Base-by-base conservation (phyloP, 1,139 yeast genomes). In the Yamadazyma kanchanaburiensis region DNA sequence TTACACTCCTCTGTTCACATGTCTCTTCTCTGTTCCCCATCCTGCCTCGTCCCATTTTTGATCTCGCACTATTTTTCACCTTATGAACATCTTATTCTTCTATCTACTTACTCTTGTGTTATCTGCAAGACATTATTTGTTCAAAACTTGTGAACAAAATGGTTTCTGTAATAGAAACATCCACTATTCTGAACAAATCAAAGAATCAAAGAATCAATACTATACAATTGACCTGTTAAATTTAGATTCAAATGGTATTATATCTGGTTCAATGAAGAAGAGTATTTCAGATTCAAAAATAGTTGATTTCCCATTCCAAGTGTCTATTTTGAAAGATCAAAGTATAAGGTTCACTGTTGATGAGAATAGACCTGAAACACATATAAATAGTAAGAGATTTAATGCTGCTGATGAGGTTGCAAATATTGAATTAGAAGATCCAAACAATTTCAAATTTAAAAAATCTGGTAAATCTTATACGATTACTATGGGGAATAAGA, bases 131-230 rank as follows among this genome's bases (percentile, higher is more conserved):
- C 74, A 73, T 9, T 77, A 80, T 46, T 58, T 88, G 35, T 85
- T 89, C 64, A 85, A 86, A 55, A 76, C 72, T 11, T 91, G 98
- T 58, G 77, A 67, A 8, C 80, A 84, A 45, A 74, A 89, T 13
- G 94, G 96, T 6, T 89, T 91, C 52, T 91, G 98, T 53, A 62
- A 71, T 30, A 69, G 98, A 50, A 87, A 91, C 48, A 62, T 94
- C 31, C 77, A 76, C 38, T 88, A 73, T 53, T 91, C 94, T 5
- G 5, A 12, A 6, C 24, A 28, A 13, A 32, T 28, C 19, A 26
- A 30, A 15, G 11, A n/a, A 4, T 7, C 30, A 8, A 22, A 27
- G 12, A 15, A 14, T n/a, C 24, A 14, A 22, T 15, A 76, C 12
- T 89, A 88, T 51, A 43, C 64, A 2, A 80, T 75, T 37, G 43